These are phyloP conservation scores for Gossypium herbaceum DNA, from an alignment of 345 rosid genomes.

Conservation along the genomic window DNA sequence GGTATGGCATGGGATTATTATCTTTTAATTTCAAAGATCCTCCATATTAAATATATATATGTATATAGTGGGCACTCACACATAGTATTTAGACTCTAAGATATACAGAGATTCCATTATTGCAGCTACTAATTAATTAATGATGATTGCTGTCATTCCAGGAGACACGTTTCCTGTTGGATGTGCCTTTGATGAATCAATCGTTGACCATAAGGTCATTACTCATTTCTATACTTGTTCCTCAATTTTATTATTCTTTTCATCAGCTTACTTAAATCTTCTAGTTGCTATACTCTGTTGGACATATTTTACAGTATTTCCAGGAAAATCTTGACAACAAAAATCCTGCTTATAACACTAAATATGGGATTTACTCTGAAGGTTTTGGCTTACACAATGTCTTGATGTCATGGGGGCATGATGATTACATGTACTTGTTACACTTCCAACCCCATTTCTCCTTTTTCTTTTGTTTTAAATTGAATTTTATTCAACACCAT, in stretches of 20 bases:
- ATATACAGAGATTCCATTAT: background rate
- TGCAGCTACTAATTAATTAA: background rate
- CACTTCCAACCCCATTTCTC: background rate
- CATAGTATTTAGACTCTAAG: too few species aligned
- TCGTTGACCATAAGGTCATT: slow-evolving; percentile 69
- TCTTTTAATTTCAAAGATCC: too few species aligned
- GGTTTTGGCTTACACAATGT: slow-evolving; percentile 53
- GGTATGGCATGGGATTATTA: too few species aligned
- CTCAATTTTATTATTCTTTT: too few species aligned
- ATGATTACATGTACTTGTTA: slow-evolving; percentile 68
- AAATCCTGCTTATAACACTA: slow-evolving; percentile 47
- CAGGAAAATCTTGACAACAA: slow-evolving; percentile 47
- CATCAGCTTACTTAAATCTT: too few species aligned
- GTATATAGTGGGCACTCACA: too few species aligned
- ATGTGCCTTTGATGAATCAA: slow-evolving; percentile 65
- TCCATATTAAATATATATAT: background rate
- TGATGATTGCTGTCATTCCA: slow-evolving; percentile 15
- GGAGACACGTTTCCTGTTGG: slow-evolving; percentile 84
- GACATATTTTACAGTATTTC: slow-evolving; percentile 35
- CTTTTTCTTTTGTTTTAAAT: background rate
- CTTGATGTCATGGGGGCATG: slow-evolving; percentile 64
- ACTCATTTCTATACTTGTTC: background rate
- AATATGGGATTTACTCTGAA: slow-evolving; percentile 44
- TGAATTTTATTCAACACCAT: background rate
- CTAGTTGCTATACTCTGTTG: too few species aligned